Evolutionary conservation across 495 filamentous ascomycete species (phyloP).

Genomic region (Pyrenopolyporus hunteri): DNA sequence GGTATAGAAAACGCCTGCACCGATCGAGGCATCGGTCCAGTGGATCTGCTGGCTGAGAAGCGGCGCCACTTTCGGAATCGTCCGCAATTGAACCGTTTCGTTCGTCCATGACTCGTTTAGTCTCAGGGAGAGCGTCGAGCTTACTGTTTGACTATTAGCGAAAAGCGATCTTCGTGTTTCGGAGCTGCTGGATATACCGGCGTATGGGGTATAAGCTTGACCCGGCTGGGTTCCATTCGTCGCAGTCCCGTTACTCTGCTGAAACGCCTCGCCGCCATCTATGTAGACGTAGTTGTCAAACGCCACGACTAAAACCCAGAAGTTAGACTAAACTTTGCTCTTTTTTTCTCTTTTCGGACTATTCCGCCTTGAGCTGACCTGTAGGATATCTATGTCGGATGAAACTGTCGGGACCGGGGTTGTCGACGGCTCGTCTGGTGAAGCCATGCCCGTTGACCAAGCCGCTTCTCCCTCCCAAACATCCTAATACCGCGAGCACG

Average conservation of each 20-base stretch:
- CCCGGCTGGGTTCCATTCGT: constrained; percentile 24
- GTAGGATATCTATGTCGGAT: constrained; percentile 36
- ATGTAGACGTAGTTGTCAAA: constrained; percentile 41
- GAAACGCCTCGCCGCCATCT: constrained; percentile 42
- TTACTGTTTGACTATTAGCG: constrained; percentile 31
- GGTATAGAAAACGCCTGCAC: constrained; percentile 38
- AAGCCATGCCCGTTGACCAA: constrained; percentile 27
- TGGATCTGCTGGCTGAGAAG: constrained; percentile 34
- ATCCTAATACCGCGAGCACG: constrained; percentile 42
- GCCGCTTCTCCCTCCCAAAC: constrained; percentile 13
- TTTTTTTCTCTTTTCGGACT: not conserved
- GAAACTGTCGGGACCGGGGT: constrained; percentile 34
- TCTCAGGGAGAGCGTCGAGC: constrained; percentile 47
- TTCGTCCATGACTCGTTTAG: constrained; percentile 46
- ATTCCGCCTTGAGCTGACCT: constrained; percentile 23
- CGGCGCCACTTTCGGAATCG: constrained; percentile 37
- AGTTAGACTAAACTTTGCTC: constrained; percentile 17
- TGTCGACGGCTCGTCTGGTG: constrained; percentile 28
- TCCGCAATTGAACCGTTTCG: constrained; percentile 33
- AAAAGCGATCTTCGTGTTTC: not conserved
- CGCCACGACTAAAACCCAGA: constrained; percentile 26
- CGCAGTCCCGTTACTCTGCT: constrained; percentile 24
- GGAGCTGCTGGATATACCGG: constrained; percentile 8
- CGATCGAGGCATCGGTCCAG: constrained; percentile 39
- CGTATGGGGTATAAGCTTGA: constrained; percentile 23